These are phyloP conservation scores for Parafenestella ontariensis DNA, from an alignment of 2,329 filamentous ascomycete genomes.

Conservation along the genomic window DNA sequence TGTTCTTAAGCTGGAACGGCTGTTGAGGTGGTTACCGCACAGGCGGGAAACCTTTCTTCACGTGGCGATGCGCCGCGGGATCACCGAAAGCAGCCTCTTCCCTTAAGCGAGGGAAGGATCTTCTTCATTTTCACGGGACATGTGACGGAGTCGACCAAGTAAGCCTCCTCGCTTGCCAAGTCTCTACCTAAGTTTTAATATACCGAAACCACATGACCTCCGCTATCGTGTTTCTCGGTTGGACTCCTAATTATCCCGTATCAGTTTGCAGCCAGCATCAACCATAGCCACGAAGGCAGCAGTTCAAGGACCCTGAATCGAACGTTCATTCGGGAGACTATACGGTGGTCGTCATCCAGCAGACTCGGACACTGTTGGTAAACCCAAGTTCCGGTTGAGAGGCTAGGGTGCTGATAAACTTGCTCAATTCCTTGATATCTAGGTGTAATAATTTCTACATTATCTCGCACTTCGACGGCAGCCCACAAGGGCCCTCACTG, in stretches of 20 bases:
- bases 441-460: constrained; percentile 55
- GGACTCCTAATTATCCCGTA: background rate
- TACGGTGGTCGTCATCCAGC: too few species aligned
- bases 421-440: background rate
- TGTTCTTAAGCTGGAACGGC: background rate
- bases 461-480: constrained; percentile 77
- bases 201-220: too few species aligned
- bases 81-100: background rate
- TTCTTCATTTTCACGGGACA: too few species aligned
- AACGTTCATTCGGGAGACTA: background rate
- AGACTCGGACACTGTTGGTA: too few species aligned
- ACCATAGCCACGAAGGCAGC: too few species aligned
- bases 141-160: too few species aligned
- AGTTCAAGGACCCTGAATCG: too few species aligned
- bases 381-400: too few species aligned
- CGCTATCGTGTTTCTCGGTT: background rate
- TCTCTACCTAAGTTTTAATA: too few species aligned
- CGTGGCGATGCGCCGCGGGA: background rate
- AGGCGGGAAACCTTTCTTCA: background rate
- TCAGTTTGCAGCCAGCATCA: background rate
- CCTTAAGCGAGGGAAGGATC: too few species aligned
- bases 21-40: background rate
- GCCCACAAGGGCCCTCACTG: constrained; percentile 75
- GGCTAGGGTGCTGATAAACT: constrained; percentile 19
- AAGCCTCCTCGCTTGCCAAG: too few species aligned